Percentiles rank a stretch among this genome's conserved stretches.
phyloP scores from a whole-genome alignment of 1,139 yeast genomes.

The Scheffersomyces titani region DNA sequence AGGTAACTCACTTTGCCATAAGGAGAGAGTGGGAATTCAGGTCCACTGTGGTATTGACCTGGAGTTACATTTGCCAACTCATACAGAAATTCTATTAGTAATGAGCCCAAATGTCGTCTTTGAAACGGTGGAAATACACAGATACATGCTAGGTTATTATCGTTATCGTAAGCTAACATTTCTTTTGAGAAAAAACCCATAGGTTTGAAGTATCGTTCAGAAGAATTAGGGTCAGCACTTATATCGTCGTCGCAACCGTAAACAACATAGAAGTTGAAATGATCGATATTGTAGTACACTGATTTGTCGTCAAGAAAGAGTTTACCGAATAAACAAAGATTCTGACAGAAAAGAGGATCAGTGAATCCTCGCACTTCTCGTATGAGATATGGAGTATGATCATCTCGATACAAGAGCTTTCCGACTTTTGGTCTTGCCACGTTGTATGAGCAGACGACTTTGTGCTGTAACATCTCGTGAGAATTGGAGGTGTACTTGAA shows the following conservation, averaged over 20 bases:
- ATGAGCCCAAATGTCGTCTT: constrained; percentile 71
- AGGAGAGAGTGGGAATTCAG: constrained; percentile 86
- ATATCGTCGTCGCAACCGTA: constrained; percentile 48
- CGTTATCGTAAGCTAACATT: constrained; percentile 75
- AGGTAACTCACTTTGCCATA: constrained; percentile 76
- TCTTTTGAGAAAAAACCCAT: constrained; percentile 96
- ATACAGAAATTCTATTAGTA: constrained; percentile 82
- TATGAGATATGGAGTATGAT: constrained; percentile 47
- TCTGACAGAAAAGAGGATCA: constrained; percentile 72
- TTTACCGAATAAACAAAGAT: constrained; percentile 81
- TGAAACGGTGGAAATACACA: constrained; percentile 93
- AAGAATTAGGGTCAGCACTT: constrained; percentile 12
- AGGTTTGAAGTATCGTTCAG: constrained; percentile 38
- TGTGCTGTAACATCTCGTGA: constrained; percentile 42
- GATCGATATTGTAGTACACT: constrained; percentile 75
- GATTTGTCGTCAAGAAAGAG: constrained; percentile 90
- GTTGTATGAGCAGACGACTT: constrained; percentile 41
- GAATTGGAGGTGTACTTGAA: constrained; percentile 69
- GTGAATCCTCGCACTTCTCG: constrained; percentile 66
- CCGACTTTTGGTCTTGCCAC: constrained; percentile 54
- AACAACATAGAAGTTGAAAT: constrained; percentile 76
- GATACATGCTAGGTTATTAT: constrained; percentile 83
- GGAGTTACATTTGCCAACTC: constrained; percentile 57
- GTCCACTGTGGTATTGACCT: constrained; percentile 67
- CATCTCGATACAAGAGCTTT: constrained; percentile 64